A percentile compares a stretch with the other conserved stretches of the same genome.
phyloP scores from a whole-genome alignment of 768 basidiomycete genomes.

The Auriculariales sp. region DNA sequence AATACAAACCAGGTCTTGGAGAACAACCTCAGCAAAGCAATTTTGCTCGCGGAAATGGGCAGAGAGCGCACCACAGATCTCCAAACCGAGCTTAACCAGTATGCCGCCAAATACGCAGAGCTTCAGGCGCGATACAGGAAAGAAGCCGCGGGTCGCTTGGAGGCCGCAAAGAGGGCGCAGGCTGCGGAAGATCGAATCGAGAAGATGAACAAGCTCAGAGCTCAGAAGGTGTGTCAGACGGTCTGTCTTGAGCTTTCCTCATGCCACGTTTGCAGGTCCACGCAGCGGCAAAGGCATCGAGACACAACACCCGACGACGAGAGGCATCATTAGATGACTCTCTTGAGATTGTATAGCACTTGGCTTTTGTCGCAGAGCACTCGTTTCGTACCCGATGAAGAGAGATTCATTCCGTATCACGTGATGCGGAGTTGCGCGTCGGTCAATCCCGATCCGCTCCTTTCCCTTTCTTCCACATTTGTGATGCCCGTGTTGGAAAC shows the following conservation, averaged over 20 bases:
- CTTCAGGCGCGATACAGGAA: no score
- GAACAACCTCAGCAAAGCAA: no score
- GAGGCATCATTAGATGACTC: background rate
- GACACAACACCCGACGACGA: background rate
- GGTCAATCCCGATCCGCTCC: background rate
- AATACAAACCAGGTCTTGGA: no score
- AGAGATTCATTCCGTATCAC: background rate
- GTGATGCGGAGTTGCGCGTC: background rate
- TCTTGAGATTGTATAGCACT: background rate
- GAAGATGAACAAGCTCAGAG: background rate
- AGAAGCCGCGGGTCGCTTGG: background rate
- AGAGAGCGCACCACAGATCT: no score
- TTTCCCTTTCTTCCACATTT: background rate
- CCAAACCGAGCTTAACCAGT: no score
- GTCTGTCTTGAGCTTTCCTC: no score
- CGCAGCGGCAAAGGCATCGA: background rate
- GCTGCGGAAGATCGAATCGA: background rate
- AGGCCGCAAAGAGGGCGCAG: background rate
- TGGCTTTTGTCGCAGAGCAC: background rate
- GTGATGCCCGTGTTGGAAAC: constrained; percentile 36
- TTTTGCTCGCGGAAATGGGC: no score
- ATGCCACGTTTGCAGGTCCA: no score
- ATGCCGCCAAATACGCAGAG: no score
- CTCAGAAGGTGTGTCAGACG: no score
- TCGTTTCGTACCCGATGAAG: background rate